Conservation (phyloP, 208 protist species). For the Crithidia brevicula region DNA sequence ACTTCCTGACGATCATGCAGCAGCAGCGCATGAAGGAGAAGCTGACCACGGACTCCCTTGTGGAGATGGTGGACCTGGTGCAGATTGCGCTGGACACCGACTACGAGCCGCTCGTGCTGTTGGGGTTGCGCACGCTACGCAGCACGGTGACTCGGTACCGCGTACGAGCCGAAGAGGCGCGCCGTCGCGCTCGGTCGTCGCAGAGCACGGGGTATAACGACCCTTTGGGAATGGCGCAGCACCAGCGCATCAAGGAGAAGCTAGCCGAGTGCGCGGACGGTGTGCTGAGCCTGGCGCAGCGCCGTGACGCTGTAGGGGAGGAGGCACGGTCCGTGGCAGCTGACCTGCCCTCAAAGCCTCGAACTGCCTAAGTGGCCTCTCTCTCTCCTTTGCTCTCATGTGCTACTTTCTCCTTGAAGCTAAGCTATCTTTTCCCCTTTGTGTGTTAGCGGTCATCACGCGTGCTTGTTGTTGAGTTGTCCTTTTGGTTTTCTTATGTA, state of each 20-base stretch:
- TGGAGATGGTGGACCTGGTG: constrained; percentile 63
- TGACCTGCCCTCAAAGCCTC: constrained; percentile 47
- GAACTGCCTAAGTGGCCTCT: background rate
- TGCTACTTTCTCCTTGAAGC: too few relatives aligned
- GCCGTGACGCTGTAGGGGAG: constrained; percentile 57
- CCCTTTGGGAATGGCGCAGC: constrained; percentile 37
- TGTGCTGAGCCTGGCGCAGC: constrained; percentile 47
- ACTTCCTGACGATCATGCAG: constrained; percentile 77
- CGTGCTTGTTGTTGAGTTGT: background rate
- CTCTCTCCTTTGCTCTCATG: background rate
- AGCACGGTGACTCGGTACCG: constrained; percentile 73
- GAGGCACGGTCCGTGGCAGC: constrained; percentile 46
- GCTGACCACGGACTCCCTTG: constrained; percentile 50
- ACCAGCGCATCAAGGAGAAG: constrained; percentile 39
- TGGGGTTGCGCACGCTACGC: constrained; percentile 55
- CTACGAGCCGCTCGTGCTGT: constrained; percentile 53
- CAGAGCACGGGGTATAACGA: constrained; percentile 59
- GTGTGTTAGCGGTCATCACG: too few relatives aligned
- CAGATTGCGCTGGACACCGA: constrained; percentile 43
- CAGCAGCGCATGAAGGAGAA: constrained; percentile 78
- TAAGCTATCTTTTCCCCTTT: too few relatives aligned
- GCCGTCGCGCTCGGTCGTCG: constrained; percentile 42
- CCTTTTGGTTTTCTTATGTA: constrained; percentile 9
- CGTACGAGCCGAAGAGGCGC: constrained; percentile 52
- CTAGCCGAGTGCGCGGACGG: constrained; percentile 39